Conservation (phyloP, 805 yeast species). For the Ogataea nitratoaversa region DNA sequence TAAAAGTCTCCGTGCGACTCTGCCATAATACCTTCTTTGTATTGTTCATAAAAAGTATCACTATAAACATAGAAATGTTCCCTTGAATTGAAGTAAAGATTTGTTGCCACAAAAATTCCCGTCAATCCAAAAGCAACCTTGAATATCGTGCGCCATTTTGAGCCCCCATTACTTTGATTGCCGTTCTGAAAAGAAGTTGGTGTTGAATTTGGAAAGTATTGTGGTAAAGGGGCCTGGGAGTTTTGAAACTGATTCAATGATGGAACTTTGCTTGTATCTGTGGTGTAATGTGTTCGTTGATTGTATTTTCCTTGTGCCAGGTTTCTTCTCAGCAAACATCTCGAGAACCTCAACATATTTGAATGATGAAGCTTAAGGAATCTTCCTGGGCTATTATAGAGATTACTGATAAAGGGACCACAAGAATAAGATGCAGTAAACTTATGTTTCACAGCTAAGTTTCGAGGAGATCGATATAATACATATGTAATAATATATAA, state of each 20-base stretch:
- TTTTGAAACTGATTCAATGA: slow-evolving; percentile 24
- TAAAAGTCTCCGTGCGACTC: slow-evolving; percentile 42
- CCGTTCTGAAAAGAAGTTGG: too few relatives aligned
- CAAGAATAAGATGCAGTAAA: too few relatives aligned
- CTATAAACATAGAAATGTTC: not conserved
- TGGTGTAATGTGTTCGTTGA: not conserved
- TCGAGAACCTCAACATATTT: not conserved
- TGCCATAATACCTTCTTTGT: slow-evolving; percentile 4
- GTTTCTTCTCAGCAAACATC: not conserved
- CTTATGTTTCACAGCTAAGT: too few relatives aligned
- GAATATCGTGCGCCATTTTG: not conserved
- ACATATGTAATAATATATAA: too few relatives aligned
- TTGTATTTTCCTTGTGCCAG: not conserved
- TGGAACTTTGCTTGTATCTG: slow-evolving; percentile 16
- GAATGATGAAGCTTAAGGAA: too few relatives aligned
- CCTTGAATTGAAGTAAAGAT: not conserved
- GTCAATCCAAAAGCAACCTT: not conserved
- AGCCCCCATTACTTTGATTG: too few relatives aligned
- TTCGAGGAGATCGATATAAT: too few relatives aligned
- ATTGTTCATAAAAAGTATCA: not conserved
- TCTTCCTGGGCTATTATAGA: too few relatives aligned
- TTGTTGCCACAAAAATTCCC: not conserved
- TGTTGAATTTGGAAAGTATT: slow-evolving; percentile 1
- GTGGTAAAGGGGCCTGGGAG: slow-evolving; percentile 15
- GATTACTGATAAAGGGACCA: too few relatives aligned